These are phyloP conservation scores for Xylariaceae sp. DNA, from an alignment of 2,329 filamentous ascomycete species.

Conservation along the genomic window DNA sequence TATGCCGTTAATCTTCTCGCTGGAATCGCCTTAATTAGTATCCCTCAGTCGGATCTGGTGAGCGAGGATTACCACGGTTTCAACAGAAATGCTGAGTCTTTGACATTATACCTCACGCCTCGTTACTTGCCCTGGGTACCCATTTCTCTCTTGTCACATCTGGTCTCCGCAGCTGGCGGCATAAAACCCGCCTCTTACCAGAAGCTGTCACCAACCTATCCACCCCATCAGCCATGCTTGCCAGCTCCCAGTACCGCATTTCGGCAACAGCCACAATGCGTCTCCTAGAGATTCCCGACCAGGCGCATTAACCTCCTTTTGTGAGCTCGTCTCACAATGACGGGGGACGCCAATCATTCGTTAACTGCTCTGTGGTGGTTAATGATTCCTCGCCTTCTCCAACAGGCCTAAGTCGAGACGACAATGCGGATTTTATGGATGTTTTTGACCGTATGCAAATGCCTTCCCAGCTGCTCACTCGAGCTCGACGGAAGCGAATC, in stretches of 20 bases:
- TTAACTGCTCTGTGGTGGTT: constrained; percentile 40
- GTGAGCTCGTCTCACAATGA: constrained; percentile 52
- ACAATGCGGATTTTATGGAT: constrained; percentile 89
- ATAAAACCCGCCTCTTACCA: constrained; percentile 31
- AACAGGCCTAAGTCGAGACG: constrained; percentile 57
- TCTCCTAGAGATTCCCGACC: constrained; percentile 59
- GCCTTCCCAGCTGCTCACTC: constrained; percentile 63
- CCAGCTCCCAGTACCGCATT: constrained; percentile 51
- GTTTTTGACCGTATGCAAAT: constrained; percentile 85
- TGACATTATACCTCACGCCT: constrained; percentile 43
- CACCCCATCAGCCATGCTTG: constrained; percentile 36
- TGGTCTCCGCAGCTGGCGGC: constrained; percentile 31
- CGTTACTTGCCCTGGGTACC: constrained; percentile 54
- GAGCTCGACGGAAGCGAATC: constrained; percentile 71
- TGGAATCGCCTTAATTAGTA: constrained; percentile 50
- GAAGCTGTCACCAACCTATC: constrained; percentile 34
- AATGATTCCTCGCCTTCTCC: constrained; percentile 52
- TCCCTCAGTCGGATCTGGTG: constrained; percentile 34
- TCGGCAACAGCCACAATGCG: constrained; percentile 52
- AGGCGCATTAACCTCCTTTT: constrained; percentile 63
- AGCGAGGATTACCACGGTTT: constrained; percentile 51
- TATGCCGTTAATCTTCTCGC: constrained; percentile 45
- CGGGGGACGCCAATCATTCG: constrained; percentile 56
- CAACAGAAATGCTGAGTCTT: constrained; percentile 55
- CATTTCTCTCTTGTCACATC: constrained; percentile 39